These are phyloP conservation scores for Candida awuae DNA, from an alignment of 805 yeast genomes.

Conservation along the genomic window DNA sequence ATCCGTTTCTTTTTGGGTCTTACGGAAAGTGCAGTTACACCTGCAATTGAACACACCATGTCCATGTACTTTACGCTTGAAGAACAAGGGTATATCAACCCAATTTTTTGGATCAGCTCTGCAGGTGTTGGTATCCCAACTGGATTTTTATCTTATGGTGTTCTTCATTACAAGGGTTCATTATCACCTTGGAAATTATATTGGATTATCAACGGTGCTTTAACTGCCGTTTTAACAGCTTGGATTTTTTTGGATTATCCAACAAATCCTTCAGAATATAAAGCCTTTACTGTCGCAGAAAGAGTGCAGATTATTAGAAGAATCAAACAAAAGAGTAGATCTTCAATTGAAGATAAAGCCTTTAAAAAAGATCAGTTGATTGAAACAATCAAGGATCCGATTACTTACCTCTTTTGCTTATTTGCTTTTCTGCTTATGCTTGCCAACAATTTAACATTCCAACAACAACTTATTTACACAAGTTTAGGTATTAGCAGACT, in stretches of 20 bases:
- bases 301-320: conserved; percentile 36
- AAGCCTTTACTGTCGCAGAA: conserved; percentile 30
- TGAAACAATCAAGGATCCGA: conserved; percentile 41
- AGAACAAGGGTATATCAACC: conserved; percentile 34
- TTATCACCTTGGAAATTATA: conserved; percentile 37
- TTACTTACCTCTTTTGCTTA: conserved; percentile 33
- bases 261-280: conserved; percentile 43
- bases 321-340: conserved; percentile 27
- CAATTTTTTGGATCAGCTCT: conserved; percentile 30
- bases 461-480: conserved; percentile 14
- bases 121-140: conserved; percentile 36
- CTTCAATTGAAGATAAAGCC: conserved; percentile 34
- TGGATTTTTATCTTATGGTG: conserved; percentile 26
- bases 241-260: conserved; percentile 37
- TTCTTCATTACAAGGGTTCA: conserved; percentile 14
- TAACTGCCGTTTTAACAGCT: conserved; percentile 34
- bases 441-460: conserved; percentile 17
- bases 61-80: conserved; percentile 40
- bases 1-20: conserved; percentile 32
- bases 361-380: conserved; percentile 38
- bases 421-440: conserved; percentile 17
- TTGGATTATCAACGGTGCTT: conserved; percentile 47
- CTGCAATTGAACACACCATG: conserved; percentile 38
- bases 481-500: conserved; percentile 14
- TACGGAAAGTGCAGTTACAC: conserved; percentile 33